phyloP scores from a whole-genome alignment of 2,329 filamentous ascomycete species.

The Karstenula rhodostoma region DNA sequence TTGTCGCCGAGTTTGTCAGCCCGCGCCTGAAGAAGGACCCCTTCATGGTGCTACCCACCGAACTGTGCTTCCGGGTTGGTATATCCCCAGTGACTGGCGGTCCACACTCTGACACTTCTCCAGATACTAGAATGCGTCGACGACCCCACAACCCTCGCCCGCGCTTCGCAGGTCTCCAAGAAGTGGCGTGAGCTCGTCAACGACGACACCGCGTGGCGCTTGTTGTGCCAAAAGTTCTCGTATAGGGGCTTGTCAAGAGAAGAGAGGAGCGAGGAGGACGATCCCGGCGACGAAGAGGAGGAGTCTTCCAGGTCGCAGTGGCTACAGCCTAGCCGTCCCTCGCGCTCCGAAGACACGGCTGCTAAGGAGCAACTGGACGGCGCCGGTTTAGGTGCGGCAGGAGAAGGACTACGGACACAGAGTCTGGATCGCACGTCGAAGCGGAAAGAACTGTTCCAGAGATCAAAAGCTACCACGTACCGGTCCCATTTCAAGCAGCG shows the following conservation, averaged over 20 bases:
- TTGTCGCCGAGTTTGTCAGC: slow-evolving; percentile 95
- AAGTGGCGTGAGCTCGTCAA: slow-evolving; percentile 92
- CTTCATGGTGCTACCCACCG: slow-evolving; percentile 89
- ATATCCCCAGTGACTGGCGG: not conserved
- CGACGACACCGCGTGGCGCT: slow-evolving; percentile 98
- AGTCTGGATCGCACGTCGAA: slow-evolving; percentile 64
- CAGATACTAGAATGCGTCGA: slow-evolving; percentile 96
- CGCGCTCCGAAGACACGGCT: slow-evolving; percentile 35
- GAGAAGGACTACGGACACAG: slow-evolving; percentile 58
- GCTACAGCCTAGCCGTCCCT: slow-evolving; percentile 35
- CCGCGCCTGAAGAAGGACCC: slow-evolving; percentile 95
- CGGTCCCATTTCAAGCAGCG: slow-evolving; percentile 97
- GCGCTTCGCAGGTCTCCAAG: slow-evolving; percentile 94
- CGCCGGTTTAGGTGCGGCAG: slow-evolving; percentile 53
- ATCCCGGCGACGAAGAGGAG: slow-evolving; percentile 35
- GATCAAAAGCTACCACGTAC: slow-evolving; percentile 79
- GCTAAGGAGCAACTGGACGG: slow-evolving; percentile 40
- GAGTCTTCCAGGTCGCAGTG: slow-evolving; percentile 36
- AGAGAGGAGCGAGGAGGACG: slow-evolving; percentile 39
- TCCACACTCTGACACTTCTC: not conserved
- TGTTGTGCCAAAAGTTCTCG: slow-evolving; percentile 93
- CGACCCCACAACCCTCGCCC: slow-evolving; percentile 90
- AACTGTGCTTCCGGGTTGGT: slow-evolving; percentile 86
- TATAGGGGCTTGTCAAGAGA: slow-evolving; percentile 70
- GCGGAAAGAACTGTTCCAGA: slow-evolving; percentile 46